Evolutionary conservation across 108 stramenopile species (phyloP).

Genomic region (Pseudonitzschia delicatissima): DNA sequence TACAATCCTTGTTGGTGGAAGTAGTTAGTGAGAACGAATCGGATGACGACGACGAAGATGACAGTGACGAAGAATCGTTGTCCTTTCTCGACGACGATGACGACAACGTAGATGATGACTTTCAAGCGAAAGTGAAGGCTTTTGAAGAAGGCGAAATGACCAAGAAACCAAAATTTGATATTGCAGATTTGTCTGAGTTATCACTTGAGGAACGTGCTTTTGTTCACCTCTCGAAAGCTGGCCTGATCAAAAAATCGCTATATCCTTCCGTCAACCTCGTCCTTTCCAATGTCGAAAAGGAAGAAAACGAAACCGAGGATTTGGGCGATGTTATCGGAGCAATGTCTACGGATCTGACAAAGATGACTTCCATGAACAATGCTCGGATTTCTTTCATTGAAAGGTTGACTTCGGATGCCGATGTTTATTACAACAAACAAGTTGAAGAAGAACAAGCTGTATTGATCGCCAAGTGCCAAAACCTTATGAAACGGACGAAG

Average conservation of each 20-base stretch:
- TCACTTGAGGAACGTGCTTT: conserved; percentile 39
- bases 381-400: conserved; percentile 26
- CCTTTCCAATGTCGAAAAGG: neutral
- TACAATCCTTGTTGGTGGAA: conserved; percentile 67
- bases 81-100: conserved; percentile 35
- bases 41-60: conserved; percentile 9
- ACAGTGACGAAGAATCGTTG: conserved; percentile 19
- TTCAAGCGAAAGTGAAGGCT: conserved; percentile 10
- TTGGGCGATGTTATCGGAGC: conserved; percentile 25
- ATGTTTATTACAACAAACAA: conserved; percentile 13
- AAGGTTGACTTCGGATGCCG: conserved; percentile 12
- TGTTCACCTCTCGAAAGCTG: conserved; percentile 24
- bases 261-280: conserved; percentile 21
- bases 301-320: conserved; percentile 14
- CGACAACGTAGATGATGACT: conserved; percentile 27
- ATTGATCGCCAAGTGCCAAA: conserved; percentile 29
- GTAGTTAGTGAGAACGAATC: conserved; percentile 20
- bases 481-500: conserved; percentile 31
- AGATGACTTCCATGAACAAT: conserved; percentile 26
- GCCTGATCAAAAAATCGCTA: conserved; percentile 20
- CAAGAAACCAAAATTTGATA: conserved; percentile 2
- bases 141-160: neutral
- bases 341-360: conserved; percentile 28
- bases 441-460: conserved; percentile 28
- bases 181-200: conserved; percentile 32